Percentiles rank a stretch among this genome's conserved stretches.
These are phyloP conservation scores for Galerina marginata DNA, from an alignment of 768 basidiomycete genomes.

Conservation along the genomic window DNA sequence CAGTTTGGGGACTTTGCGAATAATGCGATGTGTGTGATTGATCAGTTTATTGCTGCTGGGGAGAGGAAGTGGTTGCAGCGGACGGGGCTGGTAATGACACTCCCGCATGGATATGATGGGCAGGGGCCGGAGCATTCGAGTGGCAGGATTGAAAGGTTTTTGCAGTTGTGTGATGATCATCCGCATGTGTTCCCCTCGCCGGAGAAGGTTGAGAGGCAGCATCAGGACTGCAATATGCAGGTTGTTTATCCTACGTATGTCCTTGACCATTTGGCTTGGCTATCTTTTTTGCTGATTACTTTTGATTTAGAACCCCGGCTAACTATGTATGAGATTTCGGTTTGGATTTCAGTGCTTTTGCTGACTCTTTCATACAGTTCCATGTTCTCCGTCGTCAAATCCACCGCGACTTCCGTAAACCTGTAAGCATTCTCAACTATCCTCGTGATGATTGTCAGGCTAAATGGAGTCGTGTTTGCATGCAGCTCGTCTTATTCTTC, in stretches of 20 bases:
- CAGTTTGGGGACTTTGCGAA: constrained; percentile 99
- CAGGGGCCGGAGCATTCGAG: constrained; percentile 99
- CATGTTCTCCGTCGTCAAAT: constrained; percentile 96
- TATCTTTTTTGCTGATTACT: constrained; percentile 16
- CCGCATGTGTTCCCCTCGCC: constrained; percentile 87
- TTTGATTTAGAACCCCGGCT: constrained; percentile 76
- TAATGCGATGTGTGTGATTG: constrained; percentile 97
- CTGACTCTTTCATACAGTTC: constrained; percentile 57
- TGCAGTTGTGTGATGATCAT: constrained; percentile 98
- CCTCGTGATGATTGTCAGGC: not conserved
- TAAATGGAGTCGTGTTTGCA: constrained; percentile 29
- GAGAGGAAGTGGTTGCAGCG: constrained; percentile 98
- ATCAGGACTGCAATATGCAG: constrained; percentile 99
- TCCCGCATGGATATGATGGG: constrained; percentile 97
- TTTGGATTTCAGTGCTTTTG: not conserved
- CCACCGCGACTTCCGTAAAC: constrained; percentile 98
- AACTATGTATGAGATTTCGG: constrained; percentile 67
- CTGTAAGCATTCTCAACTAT: constrained; percentile 50
- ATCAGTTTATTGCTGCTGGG: constrained; percentile 97
- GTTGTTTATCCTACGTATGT: constrained; percentile 95
- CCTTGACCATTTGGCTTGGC: not conserved
- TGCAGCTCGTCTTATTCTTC: constrained; percentile 91
- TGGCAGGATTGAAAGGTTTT: constrained; percentile 92
- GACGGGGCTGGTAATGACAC: constrained; percentile 83
- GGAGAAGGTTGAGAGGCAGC: constrained; percentile 91